These are phyloP conservation scores for Pleurotus cornucopiae DNA, from an alignment of 768 basidiomycete species.

Conservation along the genomic window DNA sequence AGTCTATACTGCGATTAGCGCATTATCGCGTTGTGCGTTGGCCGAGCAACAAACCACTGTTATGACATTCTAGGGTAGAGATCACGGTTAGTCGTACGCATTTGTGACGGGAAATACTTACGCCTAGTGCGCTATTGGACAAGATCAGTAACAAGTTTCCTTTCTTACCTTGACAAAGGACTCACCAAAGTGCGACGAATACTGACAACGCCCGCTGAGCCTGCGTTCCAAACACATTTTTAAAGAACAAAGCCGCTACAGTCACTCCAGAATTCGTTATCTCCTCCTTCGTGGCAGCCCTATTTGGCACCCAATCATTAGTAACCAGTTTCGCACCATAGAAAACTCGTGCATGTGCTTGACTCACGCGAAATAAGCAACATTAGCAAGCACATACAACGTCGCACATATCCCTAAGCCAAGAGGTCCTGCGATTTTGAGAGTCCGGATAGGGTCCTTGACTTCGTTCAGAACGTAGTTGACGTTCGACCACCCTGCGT, in stretches of 20 bases:
- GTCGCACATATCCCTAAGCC: slow-evolving; percentile 49
- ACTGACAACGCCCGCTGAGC: slow-evolving; percentile 55
- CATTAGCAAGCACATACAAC: slow-evolving; percentile 52
- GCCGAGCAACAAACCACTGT: slow-evolving; percentile 16
- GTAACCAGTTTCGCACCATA: too few relatives aligned
- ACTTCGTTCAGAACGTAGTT: slow-evolving; percentile 62
- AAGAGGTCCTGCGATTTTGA: slow-evolving; percentile 59
- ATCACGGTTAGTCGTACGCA: too few relatives aligned
- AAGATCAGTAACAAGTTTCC: too few relatives aligned
- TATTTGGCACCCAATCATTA: not conserved
- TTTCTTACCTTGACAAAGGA: too few relatives aligned
- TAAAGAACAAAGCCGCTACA: slow-evolving; percentile 58
- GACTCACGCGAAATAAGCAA: slow-evolving; percentile 48
- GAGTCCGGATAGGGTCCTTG: slow-evolving; percentile 52
- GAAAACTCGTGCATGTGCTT: too few relatives aligned
- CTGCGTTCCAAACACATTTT: slow-evolving; percentile 48
- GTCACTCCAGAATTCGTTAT: slow-evolving; percentile 47
- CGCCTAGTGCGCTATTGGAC: slow-evolving; percentile 8
- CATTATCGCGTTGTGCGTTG: not conserved
- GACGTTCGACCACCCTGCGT: slow-evolving; percentile 50
- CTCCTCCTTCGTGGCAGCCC: slow-evolving; percentile 42
- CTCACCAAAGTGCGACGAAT: slow-evolving; percentile 52
- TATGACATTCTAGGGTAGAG: slow-evolving; percentile 17
- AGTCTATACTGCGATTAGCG: slow-evolving; percentile 26
- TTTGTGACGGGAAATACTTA: not conserved